Evolutionary conservation across 2,329 filamentous ascomycete genomes (phyloP), one percentile per base, ranked within the genome.

Genomic region (Scolecobasidium constrictum): DNA sequence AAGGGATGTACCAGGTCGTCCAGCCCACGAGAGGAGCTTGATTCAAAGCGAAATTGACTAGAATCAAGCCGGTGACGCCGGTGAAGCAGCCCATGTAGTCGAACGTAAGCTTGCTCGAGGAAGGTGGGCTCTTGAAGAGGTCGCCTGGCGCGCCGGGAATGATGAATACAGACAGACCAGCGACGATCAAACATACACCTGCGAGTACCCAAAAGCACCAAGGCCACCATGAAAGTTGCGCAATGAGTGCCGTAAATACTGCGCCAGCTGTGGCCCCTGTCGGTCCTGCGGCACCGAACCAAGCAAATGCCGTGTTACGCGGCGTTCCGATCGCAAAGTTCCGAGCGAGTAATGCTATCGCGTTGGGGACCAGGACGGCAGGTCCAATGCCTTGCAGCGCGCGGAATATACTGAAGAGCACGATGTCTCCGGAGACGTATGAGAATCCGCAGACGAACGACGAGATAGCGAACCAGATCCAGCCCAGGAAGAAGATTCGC

Each of bases 361-460:
- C 43, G 21, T 45, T 45, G 9, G 43, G 43, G 16, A 45, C 43
- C n/a, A 41, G 21, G 7, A 45, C 12, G 6, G 43, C 54, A 55
- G n/a, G 54, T 47, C 16, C 35, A 4, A 64, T 52, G 3, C 60
- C 74, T 48, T 78, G 75, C 2, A 78, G 53, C 0, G 69, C 72
- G 4, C 75, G 65, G 15, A 65, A 64, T 26, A 69, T 60, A 45
- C 72, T 63, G 50, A 75, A 75, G 12, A 73, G 57, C 1, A 63
- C 57, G 66, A 62, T 5, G 65, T 73, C 54, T 3, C 53, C 55
- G 34, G 59, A 62, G 19, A 12, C 21, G 15, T 61, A 58, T 17
- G 52, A 55, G 6, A 62, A 36, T 1, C 61, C 61, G 3, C 58
- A 58, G 15, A 63, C 48, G 15, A 61, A 42, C 4, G 59, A 60